These are phyloP conservation scores for Vanrija pseudolonga DNA, from an alignment of 1,284 basidiomycete species.

Conservation along the genomic window DNA sequence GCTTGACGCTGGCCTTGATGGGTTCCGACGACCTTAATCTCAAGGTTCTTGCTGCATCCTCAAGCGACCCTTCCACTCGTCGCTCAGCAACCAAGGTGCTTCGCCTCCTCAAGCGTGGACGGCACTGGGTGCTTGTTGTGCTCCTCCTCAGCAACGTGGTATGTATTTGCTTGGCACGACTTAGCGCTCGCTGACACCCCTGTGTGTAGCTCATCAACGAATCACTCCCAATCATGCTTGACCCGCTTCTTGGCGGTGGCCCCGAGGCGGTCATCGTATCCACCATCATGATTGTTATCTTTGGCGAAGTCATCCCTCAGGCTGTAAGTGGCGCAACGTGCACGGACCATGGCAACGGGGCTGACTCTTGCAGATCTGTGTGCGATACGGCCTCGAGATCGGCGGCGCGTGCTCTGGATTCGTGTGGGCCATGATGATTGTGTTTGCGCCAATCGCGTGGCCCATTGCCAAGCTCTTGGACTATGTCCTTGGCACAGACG, in stretches of 20 bases:
- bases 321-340: conserved; percentile 39
- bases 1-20: conserved; percentile 86
- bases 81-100: conserved; percentile 71
- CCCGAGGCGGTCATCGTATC: conserved; percentile 74
- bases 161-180: conserved; percentile 39
- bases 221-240: conserved; percentile 83
- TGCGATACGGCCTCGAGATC: conserved; percentile 84
- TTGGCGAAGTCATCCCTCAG: conserved; percentile 78
- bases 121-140: conserved; percentile 93
- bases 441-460: conserved; percentile 75
- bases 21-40: conserved; percentile 90
- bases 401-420: conserved; percentile 85
- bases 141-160: conserved; percentile 81
- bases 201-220: conserved; percentile 79
- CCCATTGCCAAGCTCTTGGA: conserved; percentile 86
- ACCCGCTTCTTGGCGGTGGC: conserved; percentile 81
- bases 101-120: conserved; percentile 69
- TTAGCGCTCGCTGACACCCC: neutral
- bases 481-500: conserved; percentile 65
- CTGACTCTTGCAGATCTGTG: conserved; percentile 64
- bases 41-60: conserved; percentile 75
- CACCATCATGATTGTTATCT: conserved; percentile 71
- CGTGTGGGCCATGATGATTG: conserved; percentile 65
- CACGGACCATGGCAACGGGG: neutral
- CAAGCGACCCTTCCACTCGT: conserved; percentile 65